Percentiles rank a stretch among this genome's conserved stretches.
These are phyloP conservation scores for Nicotiana paniculata DNA, from an alignment of 257 asterid species.

Conservation along the genomic window DNA sequence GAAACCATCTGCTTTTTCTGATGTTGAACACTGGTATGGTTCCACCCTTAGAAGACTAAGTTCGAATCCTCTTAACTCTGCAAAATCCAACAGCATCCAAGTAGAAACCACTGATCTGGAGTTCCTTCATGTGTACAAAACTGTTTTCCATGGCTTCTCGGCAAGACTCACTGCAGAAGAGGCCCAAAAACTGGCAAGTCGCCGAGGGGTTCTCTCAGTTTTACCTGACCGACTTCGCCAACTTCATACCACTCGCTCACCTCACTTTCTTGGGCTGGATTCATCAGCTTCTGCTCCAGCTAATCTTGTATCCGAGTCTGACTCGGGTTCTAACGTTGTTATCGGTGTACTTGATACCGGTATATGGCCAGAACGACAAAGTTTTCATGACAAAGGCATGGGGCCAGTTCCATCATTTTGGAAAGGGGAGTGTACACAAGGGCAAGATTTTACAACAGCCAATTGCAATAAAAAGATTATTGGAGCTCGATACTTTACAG, in stretches of 20 bases:
- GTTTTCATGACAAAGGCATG: slow-evolving; percentile 67
- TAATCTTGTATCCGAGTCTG: slow-evolving; percentile 48
- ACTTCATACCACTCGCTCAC: slow-evolving; percentile 68
- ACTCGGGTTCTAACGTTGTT: slow-evolving; percentile 58
- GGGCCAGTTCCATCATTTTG: slow-evolving; percentile 58
- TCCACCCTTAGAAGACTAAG: slow-evolving; percentile 53
- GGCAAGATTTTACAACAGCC: slow-evolving; percentile 40
- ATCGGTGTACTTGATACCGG: slow-evolving; percentile 81
- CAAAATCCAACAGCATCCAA: not conserved
- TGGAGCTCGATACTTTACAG: slow-evolving; percentile 57
- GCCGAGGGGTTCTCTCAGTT: slow-evolving; percentile 44
- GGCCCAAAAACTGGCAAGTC: slow-evolving; percentile 36
- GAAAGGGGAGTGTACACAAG: slow-evolving; percentile 64
- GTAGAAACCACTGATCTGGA: not conserved
- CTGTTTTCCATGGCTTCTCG: slow-evolving; percentile 78
- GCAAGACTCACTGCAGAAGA: slow-evolving; percentile 43
- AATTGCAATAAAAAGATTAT: slow-evolving; percentile 60
- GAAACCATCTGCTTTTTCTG: slow-evolving; percentile 57
- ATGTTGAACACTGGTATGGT: slow-evolving; percentile 55
- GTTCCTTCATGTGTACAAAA: slow-evolving; percentile 56
- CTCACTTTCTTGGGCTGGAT: slow-evolving; percentile 54
- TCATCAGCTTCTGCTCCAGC: slow-evolving; percentile 9
- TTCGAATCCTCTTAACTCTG: slow-evolving; percentile 18
- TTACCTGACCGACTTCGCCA: slow-evolving; percentile 65
- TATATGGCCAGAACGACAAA: slow-evolving; percentile 63